A percentile compares a stretch with the other conserved stretches of the same genome.
These are phyloP conservation scores for Wickerhamomyces sp. DNA, from an alignment of 1,139 yeast genomes.

Conservation along the genomic window DNA sequence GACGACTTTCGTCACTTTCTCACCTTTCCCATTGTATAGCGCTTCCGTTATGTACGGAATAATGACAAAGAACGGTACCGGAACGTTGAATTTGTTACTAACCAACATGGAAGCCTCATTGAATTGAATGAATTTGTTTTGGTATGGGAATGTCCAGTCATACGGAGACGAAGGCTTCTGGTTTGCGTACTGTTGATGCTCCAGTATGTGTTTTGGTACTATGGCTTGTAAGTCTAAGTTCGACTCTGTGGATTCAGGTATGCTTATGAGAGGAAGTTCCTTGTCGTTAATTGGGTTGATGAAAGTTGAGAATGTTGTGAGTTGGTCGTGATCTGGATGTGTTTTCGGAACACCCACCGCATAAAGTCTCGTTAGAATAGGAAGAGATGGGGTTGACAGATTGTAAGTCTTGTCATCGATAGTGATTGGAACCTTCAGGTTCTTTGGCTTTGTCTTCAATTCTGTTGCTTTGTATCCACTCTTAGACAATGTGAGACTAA, in stretches of 20 bases:
- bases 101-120: conserved; percentile 6
- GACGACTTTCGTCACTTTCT: conserved; percentile 4
- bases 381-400: conserved; percentile 11
- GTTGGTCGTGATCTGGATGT: conserved; percentile 9
- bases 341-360: conserved; percentile 16
- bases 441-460: conserved; percentile 1
- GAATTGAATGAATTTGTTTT: conserved; percentile 2
- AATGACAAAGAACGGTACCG: conserved; percentile 9
- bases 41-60: conserved; percentile 11
- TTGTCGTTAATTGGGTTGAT: background rate
- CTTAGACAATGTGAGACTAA: background rate
- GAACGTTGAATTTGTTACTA: conserved; percentile 2
- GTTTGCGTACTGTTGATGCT: conserved; percentile 8
- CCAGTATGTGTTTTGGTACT: conserved; percentile 16
- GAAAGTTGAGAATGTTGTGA: conserved; percentile 1
- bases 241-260: background rate
- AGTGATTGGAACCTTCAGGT: conserved; percentile 6
- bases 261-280: background rate
- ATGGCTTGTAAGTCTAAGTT: conserved; percentile 13
- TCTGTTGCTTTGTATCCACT: conserved; percentile 2
- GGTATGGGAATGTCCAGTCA: conserved; percentile 4
- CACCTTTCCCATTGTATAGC: background rate
- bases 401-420: conserved; percentile 6
- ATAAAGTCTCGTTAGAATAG: conserved; percentile 11
- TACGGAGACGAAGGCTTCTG: conserved; percentile 5